Conservation (phyloP, 2,329 filamentous ascomycete species). For the Aspergillus arachidicola region DNA sequence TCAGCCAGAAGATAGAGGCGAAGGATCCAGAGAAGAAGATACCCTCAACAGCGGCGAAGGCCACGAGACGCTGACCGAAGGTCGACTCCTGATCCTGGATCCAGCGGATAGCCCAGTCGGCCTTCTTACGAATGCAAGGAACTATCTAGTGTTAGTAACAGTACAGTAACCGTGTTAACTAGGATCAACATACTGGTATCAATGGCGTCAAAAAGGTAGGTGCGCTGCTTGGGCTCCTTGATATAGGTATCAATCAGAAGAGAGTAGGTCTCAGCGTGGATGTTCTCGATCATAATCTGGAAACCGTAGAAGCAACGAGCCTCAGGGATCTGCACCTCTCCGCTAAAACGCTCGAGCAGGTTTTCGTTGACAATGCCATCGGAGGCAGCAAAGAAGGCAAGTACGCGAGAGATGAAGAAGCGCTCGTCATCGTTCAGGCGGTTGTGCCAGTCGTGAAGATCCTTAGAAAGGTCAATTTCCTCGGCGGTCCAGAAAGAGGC, state of each 20-base stretch:
- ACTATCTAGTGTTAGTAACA: constrained; percentile 52
- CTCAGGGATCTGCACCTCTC: constrained; percentile 95
- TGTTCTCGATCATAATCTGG: constrained; percentile 99
- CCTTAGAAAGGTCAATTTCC: constrained; percentile 98
- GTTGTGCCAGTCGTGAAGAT: constrained; percentile 99
- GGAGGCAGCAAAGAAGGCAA: constrained; percentile 98
- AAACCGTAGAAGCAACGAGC: constrained; percentile 99
- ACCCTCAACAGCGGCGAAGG: constrained; percentile 96
- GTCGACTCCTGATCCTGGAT: constrained; percentile 91
- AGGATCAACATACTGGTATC: constrained; percentile 76
- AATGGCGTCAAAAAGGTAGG: constrained; percentile 96
- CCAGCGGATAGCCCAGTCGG: constrained; percentile 95
- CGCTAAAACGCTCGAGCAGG: constrained; percentile 94
- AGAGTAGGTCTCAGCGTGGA: constrained; percentile 99
- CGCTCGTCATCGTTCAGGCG: constrained; percentile 94
- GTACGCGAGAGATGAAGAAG: constrained; percentile 97
- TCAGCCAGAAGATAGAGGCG: constrained; percentile 99
- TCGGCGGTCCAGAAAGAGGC: constrained; percentile 99
- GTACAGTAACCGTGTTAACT: background rate
- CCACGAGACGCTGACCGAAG: constrained; percentile 92
- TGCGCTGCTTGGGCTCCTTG: constrained; percentile 92
- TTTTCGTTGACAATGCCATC: constrained; percentile 99
- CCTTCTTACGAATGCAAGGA: constrained; percentile 97
- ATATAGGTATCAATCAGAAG: constrained; percentile 99
- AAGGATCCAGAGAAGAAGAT: constrained; percentile 99